Base-by-base conservation (phyloP, 1,284 basidiomycete genomes). In the Apiotrichum montevideense region DNA sequence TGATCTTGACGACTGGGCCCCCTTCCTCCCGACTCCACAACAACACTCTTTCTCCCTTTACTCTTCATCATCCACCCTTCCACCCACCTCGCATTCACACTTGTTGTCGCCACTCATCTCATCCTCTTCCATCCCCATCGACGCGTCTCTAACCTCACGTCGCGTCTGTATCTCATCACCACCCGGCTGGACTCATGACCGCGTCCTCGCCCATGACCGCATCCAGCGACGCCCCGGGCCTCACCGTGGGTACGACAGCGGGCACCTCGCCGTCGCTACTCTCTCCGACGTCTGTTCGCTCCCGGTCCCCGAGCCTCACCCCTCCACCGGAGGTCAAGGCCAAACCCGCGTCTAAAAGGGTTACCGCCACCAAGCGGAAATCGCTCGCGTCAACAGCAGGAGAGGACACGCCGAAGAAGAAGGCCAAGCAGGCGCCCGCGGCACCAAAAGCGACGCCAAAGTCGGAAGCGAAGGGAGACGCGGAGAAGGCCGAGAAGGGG, bases 401-500 rank as follows among this genome's bases (percentile, higher is more conserved):
- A 5, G 46, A 42, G 13, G 14, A 39, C 44, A 33, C 41, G 42
- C 45, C 41, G 15, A 39, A 47, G 32, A 52, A 57, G 46, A 56
- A 58, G 52, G 56, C 49, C 32, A 56, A 58, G 39, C n/a, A 37
- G 47, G n/a, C 4, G 49, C 13, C 41, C 21, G 21, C 21, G 21
- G 21, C 21, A 21, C 21, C 21, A 21, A 21, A 21, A 21, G 21
- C 21, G 37, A 13, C 37, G 13, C 9, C 37, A 39, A 39, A 13
- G 44, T 35, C 35, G 42, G 42, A 42, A 15, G 40, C 44, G 43
- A 40, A 13, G 29, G 40, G n/a, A 1, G 50, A 41, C 6, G 54
- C 48, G 42, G 55, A 56, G 33, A 51, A 56, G 40, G 34, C 43
- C 1, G 63, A 58, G 57, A 55, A 57, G 51, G 62, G 63, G 21